These are phyloP conservation scores for Quercus phellos DNA, from an alignment of 331 rosid species.

Conservation along the genomic window DNA sequence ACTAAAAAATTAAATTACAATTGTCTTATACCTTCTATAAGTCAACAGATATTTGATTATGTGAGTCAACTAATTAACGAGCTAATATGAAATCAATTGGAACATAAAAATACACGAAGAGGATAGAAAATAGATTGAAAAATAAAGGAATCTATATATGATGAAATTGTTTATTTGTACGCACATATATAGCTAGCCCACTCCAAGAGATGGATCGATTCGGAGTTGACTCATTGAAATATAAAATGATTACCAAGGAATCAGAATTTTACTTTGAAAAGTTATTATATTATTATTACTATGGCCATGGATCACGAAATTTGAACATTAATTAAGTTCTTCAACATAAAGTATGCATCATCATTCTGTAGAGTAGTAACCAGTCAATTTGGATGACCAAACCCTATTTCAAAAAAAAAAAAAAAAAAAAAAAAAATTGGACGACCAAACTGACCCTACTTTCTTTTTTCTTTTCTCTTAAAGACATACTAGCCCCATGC, in stretches of 20 bases:
- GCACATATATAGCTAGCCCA: neutral
- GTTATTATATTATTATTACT: conserved; percentile 1
- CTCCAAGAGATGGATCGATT: conserved; percentile 26
- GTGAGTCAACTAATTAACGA: neutral
- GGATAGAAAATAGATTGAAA: neutral
- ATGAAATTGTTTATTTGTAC: neutral
- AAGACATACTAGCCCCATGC: no score
- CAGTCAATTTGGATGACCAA: no score
- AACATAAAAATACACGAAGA: neutral
- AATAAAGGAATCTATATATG: neutral
- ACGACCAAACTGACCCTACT: no score
- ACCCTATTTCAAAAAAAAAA: no score
- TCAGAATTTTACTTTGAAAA: conserved; percentile 21
- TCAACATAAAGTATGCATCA: no score
- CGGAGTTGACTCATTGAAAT: conserved; percentile 34
- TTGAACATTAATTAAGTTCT: no score
- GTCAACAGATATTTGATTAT: conserved; percentile 6
- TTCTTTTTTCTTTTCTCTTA: no score
- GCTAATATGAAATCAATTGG: neutral
- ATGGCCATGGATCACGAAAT: neutral
- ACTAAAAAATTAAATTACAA: neutral
- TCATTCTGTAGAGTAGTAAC: no score
- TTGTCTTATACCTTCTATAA: neutral
- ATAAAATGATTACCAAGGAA: conserved; percentile 17
- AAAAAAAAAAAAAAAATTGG: no score